These are phyloP conservation scores for Guadua angustifolia DNA, from an alignment of 176 grass and related monocot genomes.

Conservation along the genomic window DNA sequence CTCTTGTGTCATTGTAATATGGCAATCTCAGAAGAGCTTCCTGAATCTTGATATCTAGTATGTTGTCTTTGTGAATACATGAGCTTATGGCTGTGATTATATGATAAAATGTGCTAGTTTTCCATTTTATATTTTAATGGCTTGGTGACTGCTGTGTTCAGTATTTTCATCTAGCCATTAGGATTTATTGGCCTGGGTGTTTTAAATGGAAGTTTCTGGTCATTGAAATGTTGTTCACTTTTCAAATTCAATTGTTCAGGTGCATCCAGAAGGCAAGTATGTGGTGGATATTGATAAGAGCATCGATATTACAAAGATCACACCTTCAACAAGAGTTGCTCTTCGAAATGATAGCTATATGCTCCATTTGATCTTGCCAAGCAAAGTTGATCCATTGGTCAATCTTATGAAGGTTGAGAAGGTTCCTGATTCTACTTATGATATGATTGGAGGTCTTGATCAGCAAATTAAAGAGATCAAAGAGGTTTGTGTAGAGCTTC, in stretches of 20 bases:
- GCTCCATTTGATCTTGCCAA: slow-evolving; percentile 88
- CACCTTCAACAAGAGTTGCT: slow-evolving; percentile 97
- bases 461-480: slow-evolving; percentile 99
- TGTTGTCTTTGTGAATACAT: neutral
- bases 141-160: neutral
- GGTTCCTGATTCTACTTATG: slow-evolving; percentile 99
- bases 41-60: neutral
- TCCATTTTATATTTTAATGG: neutral
- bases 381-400: slow-evolving; percentile 96
- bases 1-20: neutral
- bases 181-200: neutral
- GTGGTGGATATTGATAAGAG: slow-evolving; percentile 96
- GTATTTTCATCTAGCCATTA: neutral
- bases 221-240: slow-evolving; percentile 19
- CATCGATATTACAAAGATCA: slow-evolving; percentile 97
- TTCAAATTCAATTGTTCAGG: slow-evolving; percentile 58
- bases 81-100: neutral
- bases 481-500: slow-evolving; percentile 64
- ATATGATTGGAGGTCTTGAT: slow-evolving; percentile 99
- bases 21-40: neutral
- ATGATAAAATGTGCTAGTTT: neutral
- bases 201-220: neutral
- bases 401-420: slow-evolving; percentile 99
- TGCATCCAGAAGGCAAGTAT: slow-evolving; percentile 98
- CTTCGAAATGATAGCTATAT: slow-evolving; percentile 97